Conservation (phyloP, 495 filamentous ascomycete species). For the Aspergillus sparsus region DNA sequence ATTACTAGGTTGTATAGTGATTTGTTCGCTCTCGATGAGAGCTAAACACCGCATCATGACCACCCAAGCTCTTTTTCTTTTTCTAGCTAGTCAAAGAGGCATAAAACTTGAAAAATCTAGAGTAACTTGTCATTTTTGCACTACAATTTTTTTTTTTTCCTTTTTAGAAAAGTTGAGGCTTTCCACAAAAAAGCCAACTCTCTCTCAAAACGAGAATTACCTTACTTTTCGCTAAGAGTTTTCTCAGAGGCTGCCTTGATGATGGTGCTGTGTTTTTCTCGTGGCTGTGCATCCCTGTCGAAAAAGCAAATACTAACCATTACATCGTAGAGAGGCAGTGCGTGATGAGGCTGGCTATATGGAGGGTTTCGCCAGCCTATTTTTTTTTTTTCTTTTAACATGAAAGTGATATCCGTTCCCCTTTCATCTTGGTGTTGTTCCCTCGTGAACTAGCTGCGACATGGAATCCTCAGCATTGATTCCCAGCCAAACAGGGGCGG, state of each 20-base stretch:
- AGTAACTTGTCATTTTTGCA: too few species aligned
- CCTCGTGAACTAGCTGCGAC: background rate
- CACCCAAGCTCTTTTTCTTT: too few species aligned
- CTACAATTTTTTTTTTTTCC: too few species aligned
- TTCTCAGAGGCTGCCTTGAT: background rate
- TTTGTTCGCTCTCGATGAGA: too few species aligned
- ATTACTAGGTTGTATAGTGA: too few species aligned
- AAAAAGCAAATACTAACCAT: conserved; percentile 1
- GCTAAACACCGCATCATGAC: too few species aligned
- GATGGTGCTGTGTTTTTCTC: background rate
- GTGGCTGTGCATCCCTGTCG: background rate
- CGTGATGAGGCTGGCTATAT: background rate
- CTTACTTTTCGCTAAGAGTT: background rate
- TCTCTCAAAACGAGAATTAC: too few species aligned
- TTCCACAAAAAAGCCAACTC: too few species aligned
- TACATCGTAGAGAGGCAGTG: background rate
- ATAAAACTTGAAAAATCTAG: too few species aligned
- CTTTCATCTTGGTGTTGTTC: background rate
- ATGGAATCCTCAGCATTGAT: conserved; percentile 6
- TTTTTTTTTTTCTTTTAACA: background rate
- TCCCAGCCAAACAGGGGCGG: background rate
- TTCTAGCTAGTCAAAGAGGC: too few species aligned
- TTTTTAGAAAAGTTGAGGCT: too few species aligned
- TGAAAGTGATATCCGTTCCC: background rate
- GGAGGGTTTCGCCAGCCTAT: background rate